Conservation (phyloP, 306 rosid genomes). For the Rubus idaeus region DNA sequence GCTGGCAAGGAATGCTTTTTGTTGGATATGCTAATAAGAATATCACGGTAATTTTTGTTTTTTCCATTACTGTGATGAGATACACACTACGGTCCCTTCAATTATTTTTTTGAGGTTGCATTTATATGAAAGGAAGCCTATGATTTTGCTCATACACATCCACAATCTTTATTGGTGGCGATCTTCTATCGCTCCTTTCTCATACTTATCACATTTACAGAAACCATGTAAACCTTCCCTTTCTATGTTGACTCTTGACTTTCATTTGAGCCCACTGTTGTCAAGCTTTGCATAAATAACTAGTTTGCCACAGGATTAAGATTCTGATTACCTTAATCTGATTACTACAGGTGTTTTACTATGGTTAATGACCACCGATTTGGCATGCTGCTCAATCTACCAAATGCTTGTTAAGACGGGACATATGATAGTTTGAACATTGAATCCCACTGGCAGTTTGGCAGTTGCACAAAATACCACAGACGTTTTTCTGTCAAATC, state of each 20-base stretch:
- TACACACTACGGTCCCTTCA: no score
- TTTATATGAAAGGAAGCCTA: not conserved
- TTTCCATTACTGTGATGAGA: no score
- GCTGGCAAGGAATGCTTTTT: conserved; percentile 72
- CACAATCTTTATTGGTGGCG: not conserved
- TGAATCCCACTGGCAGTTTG: not conserved
- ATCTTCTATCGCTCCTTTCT: not conserved
- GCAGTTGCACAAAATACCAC: no score
- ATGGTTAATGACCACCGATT: conserved; percentile 40
- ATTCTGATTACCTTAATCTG: conserved; percentile 20
- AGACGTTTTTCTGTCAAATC: no score
- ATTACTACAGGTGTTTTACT: conserved; percentile 59
- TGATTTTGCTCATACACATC: not conserved
- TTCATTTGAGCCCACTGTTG: not conserved
- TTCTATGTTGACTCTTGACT: not conserved
- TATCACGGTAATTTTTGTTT: conserved; percentile 53
- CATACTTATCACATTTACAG: not conserved
- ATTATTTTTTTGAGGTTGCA: no score
- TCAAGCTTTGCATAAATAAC: not conserved
- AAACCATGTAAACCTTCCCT: not conserved
- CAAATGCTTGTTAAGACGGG: not conserved
- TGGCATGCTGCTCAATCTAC: no score
- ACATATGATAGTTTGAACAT: not conserved
- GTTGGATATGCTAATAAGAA: conserved; percentile 70
- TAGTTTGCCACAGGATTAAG: not conserved